Evolutionary conservation across 129 eudicot genomes (phyloP).

Genomic region (Flaveria trinervia): DNA sequence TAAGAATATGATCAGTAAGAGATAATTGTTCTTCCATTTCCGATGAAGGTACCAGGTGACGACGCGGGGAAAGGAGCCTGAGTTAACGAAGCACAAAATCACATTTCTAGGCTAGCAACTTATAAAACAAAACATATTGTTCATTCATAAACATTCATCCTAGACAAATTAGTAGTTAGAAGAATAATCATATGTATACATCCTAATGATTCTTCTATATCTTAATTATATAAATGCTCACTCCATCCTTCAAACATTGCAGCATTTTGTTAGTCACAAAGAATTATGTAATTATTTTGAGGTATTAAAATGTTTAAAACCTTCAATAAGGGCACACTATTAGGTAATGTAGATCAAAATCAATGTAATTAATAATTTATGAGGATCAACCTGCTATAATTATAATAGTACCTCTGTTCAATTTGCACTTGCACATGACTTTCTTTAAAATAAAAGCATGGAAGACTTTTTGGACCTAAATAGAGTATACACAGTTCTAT

Average conservation of each 20-base stretch:
- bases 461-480: neutral
- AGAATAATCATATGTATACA: slow-evolving; percentile 4
- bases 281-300: neutral
- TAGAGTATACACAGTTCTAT: neutral
- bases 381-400: neutral
- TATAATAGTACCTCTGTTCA: slow-evolving; percentile 2
- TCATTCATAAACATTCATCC: slow-evolving; percentile 18
- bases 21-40: slow-evolving; percentile 41
- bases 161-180: neutral
- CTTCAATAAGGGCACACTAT: neutral
- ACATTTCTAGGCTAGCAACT: neutral
- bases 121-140: neutral
- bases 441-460: neutral
- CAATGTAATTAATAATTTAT: neutral
- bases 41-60: slow-evolving; percentile 39
- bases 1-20: slow-evolving; percentile 23
- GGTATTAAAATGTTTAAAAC: slow-evolving; percentile 12
- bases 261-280: slow-evolving; percentile 1
- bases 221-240: too few species aligned
- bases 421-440: slow-evolving; percentile 4
- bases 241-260: neutral
- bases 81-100: slow-evolving; percentile 10
- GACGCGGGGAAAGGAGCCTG: slow-evolving; percentile 77
- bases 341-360: neutral
- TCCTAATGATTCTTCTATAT: neutral